phyloP scores from a whole-genome alignment of 345 rosid species.

The Nephelium lappaceum region DNA sequence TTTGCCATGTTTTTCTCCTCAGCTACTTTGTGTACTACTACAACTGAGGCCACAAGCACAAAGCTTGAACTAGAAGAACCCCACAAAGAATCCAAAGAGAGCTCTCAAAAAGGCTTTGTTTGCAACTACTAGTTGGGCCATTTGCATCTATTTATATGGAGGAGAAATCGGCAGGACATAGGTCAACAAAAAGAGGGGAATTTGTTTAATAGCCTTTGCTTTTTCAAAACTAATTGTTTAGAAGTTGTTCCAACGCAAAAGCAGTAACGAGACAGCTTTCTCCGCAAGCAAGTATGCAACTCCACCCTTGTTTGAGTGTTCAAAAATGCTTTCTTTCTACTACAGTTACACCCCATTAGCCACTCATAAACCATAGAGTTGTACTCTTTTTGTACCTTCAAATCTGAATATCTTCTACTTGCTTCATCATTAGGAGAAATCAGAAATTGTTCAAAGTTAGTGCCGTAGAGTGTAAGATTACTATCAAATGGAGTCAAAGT shows the following conservation, averaged over 20 bases:
- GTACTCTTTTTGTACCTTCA: not conserved
- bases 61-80: not conserved
- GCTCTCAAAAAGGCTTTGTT: not conserved
- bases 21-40: not conserved
- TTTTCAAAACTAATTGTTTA: slow-evolving; percentile 17
- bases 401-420: not conserved
- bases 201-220: slow-evolving; percentile 38
- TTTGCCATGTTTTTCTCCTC: slow-evolving; percentile 43
- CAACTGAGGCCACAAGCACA: not conserved
- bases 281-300: slow-evolving; percentile 35
- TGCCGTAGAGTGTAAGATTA: too few species aligned
- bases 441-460: too few species aligned
- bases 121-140: slow-evolving; percentile 14
- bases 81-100: not conserved
- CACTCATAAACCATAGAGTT: not conserved
- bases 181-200: slow-evolving; percentile 25
- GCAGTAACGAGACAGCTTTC: slow-evolving; percentile 38
- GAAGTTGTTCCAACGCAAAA: slow-evolving; percentile 43
- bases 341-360: not conserved
- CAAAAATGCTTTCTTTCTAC: slow-evolving; percentile 8
- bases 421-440: not conserved
- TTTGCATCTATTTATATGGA: slow-evolving; percentile 40
- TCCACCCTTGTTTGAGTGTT: slow-evolving; percentile 19
- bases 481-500: too few species aligned
- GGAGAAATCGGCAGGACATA: not conserved